These are phyloP conservation scores for Neurospora sublineolata DNA, from an alignment of 495 filamentous ascomycete genomes.

Conservation along the genomic window DNA sequence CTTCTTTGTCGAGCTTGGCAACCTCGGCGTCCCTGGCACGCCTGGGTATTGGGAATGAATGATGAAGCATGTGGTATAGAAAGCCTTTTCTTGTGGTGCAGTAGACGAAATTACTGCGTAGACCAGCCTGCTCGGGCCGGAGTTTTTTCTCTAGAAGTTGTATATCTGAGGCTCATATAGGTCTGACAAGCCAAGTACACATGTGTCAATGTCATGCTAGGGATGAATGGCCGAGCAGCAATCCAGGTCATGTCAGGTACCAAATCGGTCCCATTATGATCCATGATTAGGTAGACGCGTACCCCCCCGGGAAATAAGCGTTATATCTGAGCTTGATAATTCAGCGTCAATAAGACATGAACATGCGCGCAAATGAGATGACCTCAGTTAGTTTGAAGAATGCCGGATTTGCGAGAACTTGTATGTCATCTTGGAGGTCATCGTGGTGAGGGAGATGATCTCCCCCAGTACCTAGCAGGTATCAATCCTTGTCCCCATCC, in stretches of 20 bases:
- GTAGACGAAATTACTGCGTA: neutral
- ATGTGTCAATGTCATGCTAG: too few species aligned
- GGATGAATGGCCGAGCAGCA: too few species aligned
- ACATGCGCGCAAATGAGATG: too few species aligned
- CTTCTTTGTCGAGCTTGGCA: neutral
- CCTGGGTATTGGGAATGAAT: too few species aligned
- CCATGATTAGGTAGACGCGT: neutral
- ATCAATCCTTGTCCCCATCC: neutral
- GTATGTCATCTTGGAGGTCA: neutral
- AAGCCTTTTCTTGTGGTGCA: neutral
- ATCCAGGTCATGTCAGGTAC: too few species aligned
- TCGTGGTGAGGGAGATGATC: neutral
- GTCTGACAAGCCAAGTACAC: neutral
- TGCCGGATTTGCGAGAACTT: neutral
- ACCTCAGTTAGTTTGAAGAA: neutral
- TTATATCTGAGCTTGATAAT: neutral
- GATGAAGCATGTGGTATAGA: neutral
- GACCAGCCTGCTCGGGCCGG: neutral
- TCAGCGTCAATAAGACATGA: neutral
- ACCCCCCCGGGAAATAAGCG: neutral
- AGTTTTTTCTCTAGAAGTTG: neutral
- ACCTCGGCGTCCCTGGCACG: neutral
- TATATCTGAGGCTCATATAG: neutral
- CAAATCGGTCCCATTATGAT: neutral
- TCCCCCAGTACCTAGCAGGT: neutral